phyloP scores from a whole-genome alignment of 2,329 filamentous ascomycete species.

The Phoma herbarum region DNA sequence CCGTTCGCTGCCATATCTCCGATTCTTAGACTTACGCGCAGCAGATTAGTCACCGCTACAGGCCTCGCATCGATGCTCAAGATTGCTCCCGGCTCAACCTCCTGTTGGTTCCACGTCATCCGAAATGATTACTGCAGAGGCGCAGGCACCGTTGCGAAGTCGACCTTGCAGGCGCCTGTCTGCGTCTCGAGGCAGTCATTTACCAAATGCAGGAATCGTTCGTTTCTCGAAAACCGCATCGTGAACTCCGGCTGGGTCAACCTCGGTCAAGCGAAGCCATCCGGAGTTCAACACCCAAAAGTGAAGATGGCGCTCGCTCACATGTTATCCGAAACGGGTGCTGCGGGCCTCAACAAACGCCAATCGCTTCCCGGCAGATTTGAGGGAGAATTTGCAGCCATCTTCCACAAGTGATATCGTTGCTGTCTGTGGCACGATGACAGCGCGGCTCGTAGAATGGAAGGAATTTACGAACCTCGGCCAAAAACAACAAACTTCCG shows the following conservation, averaged over 20 bases:
- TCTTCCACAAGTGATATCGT: constrained; percentile 1
- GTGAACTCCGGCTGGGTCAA: constrained; percentile 3
- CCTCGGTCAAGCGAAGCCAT: constrained; percentile 13
- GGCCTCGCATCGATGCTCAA: constrained; percentile 6
- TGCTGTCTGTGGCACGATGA: constrained; percentile 5
- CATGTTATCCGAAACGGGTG: constrained; percentile 1
- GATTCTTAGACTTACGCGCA: not conserved
- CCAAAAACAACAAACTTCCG: constrained; percentile 3
- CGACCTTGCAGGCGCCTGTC: not conserved
- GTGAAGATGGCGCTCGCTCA: constrained; percentile 8
- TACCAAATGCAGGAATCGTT: not conserved
- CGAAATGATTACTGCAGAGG: constrained; percentile 2
- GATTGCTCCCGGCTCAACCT: constrained; percentile 5
- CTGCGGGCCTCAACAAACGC: constrained; percentile 21
- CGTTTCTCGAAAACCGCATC: not conserved
- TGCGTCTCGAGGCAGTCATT: not conserved
- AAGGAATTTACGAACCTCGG: constrained; percentile 11
- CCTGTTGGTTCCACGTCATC: constrained; percentile 2
- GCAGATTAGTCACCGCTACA: not conserved
- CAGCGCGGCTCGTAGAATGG: constrained; percentile 1
- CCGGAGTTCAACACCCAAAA: not conserved
- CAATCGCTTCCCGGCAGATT: not conserved
- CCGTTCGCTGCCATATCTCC: constrained; percentile 4
- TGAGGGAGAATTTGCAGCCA: constrained; percentile 3
- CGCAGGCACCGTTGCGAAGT: not conserved